Evolutionary conservation across 208 protist genomes (phyloP), one percentile per base, ranked within the genome.

Genomic region (Trypanosoma platydactyli): DNA sequence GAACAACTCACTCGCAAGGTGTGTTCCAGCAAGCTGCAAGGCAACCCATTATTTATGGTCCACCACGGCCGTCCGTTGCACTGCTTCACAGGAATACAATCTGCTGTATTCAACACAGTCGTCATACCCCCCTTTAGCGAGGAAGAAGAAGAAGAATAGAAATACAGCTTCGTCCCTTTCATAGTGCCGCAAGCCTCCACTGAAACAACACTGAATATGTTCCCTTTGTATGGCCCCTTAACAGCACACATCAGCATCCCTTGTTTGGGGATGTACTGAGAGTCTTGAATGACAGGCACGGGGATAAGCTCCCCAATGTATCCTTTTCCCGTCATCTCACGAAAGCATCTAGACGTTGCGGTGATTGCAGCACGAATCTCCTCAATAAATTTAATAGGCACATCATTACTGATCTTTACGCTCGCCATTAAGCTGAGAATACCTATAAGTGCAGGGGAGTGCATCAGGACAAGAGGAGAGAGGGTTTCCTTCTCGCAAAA

Each of bases 11-110:
- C 66, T 16, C 91, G 88, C 25, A 89, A 59, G 1, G 86, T 92
- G 72, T 94, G 84, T 68, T 96, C 91, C 27, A 86, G 76, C 25
- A 84, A 56, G 52, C 79, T 92, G 71, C 88, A 91, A 15, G 91
- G 91, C 24, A 96, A 58, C 38, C 91, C 89, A 68, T 92, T 87
- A 13, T 46, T 42, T 24, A 76, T 45, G 1, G 64, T 77, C 76
- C 77, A 88, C 88, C 91, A 96, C 24, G 86, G 72, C 22, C 57
- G 54, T 3, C 79, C 76, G 20, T 73, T 79, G 41, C 77, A 83
- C 71, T 96, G 91, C 66, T 94, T 93, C 35, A 94, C 64, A 16
- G 86, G 86, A 22, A 96, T 72, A 60, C 86, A 92, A 54, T 75
- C 73, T 16, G 13, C 25, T 45, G 48, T 64, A 25, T 64, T 57